phyloP scores from a whole-genome alignment of 2,329 filamentous ascomycete genomes.

The Capronia epimyces region DNA sequence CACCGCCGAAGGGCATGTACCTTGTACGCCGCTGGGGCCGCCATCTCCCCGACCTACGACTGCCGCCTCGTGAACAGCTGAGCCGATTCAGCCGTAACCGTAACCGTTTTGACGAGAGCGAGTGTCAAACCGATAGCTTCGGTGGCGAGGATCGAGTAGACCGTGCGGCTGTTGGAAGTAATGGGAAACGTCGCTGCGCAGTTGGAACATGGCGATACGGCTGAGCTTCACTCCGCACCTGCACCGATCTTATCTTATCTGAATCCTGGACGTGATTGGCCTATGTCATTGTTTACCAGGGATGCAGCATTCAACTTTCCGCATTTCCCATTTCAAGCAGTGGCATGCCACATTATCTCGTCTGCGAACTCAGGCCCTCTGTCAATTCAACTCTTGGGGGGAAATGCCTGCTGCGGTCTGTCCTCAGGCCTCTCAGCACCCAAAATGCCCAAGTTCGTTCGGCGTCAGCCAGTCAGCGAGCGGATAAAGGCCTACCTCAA shows the following conservation, averaged over 20 bases:
- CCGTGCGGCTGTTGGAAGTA: too few species aligned
- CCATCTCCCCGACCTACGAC: conserved; percentile 44
- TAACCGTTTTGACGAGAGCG: too few species aligned
- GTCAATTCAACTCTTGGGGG: neutral
- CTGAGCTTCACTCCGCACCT: neutral
- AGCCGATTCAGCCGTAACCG: too few species aligned
- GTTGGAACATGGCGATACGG: neutral
- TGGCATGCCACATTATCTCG: neutral
- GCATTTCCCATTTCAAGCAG: neutral
- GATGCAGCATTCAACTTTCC: neutral
- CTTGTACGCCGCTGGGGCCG: conserved; percentile 57
- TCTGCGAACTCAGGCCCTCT: neutral
- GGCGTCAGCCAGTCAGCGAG: conserved; percentile 70
- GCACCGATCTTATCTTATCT: neutral
- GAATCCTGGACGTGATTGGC: conserved; percentile 6
- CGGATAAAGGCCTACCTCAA: conserved; percentile 76
- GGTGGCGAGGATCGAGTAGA: too few species aligned
- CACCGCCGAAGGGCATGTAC: conserved; percentile 28
- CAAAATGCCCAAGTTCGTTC: conserved; percentile 73
- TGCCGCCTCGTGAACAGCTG: neutral
- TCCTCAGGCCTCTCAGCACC: conserved; percentile 47
- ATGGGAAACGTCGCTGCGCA: neutral
- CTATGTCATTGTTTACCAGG: conserved; percentile 17
- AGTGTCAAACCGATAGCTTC: too few species aligned
- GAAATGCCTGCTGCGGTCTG: conserved; percentile 65